phyloP scores from a whole-genome alignment of 495 filamentous ascomycete genomes.

The Penicillium psychrofluorescens region DNA sequence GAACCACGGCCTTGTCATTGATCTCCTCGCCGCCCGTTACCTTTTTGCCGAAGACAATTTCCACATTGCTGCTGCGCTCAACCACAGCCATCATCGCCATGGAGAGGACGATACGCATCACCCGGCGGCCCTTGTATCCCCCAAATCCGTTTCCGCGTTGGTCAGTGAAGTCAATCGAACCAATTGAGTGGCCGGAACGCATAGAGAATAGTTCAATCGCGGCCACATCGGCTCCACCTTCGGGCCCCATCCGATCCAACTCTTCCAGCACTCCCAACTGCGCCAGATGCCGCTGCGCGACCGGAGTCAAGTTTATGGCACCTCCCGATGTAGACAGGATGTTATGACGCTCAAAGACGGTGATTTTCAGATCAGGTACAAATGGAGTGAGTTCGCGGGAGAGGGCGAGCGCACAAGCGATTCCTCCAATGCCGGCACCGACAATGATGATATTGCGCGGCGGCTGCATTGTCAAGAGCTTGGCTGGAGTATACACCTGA shows the following conservation, averaged over 20 bases:
- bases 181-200: constrained; percentile 40
- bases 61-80: constrained; percentile 28
- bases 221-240: constrained; percentile 43
- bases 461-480: neutral
- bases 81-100: constrained; percentile 39
- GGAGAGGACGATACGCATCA: constrained; percentile 40
- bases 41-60: constrained; percentile 35
- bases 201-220: constrained; percentile 45
- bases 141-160: constrained; percentile 31
- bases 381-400: constrained; percentile 38
- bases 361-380: constrained; percentile 39
- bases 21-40: constrained; percentile 30
- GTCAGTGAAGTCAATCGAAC: constrained; percentile 34
- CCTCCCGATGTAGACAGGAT: constrained; percentile 51
- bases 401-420: constrained; percentile 46
- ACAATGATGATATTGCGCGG: constrained; percentile 39
- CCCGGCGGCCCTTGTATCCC: constrained; percentile 38
- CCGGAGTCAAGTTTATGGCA: constrained; percentile 56
- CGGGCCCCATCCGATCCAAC: constrained; percentile 33
- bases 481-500: neutral
- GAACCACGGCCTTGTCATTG: constrained; percentile 31
- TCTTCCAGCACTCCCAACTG: constrained; percentile 45
- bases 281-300: constrained; percentile 51
- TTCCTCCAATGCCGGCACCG: constrained; percentile 51
- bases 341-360: constrained; percentile 50